Percentiles rank a stretch among this genome's conserved stretches.
Evolutionary conservation across 2,329 filamentous ascomycete species (phyloP).

Genomic region (Sclerotinia trifoliorum): DNA sequence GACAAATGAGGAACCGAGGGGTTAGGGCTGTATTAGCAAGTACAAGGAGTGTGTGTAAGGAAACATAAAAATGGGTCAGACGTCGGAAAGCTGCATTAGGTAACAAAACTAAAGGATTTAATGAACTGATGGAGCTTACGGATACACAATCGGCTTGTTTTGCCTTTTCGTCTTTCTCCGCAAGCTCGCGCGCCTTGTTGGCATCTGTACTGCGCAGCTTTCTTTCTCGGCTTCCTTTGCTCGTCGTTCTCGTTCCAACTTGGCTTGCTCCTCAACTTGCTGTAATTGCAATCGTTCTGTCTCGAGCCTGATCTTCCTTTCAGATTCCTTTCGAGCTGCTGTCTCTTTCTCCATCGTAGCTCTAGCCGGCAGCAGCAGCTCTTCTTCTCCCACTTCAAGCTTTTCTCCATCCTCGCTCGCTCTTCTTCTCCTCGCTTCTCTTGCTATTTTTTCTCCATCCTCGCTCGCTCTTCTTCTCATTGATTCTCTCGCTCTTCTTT

Average conservation of each 20-base stretch:
- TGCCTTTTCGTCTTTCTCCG: constrained; percentile 17
- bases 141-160: constrained; percentile 28
- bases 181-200: constrained; percentile 11
- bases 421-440: background rate
- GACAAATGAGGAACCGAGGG: too few relatives aligned
- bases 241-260: background rate
- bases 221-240: background rate
- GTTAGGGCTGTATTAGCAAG: too few relatives aligned
- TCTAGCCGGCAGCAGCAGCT: background rate
- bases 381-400: constrained; percentile 2
- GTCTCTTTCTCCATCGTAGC: constrained; percentile 8
- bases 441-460: constrained; percentile 2
- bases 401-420: background rate
- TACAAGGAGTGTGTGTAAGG: too few relatives aligned
- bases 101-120: too few relatives aligned
- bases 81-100: too few relatives aligned
- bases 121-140: too few relatives aligned
- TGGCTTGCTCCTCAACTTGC: constrained; percentile 1
- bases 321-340: background rate
- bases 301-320: constrained; percentile 11
- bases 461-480: constrained; percentile 1
- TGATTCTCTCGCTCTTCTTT: background rate
- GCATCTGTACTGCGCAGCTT: background rate
- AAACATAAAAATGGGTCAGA: too few relatives aligned
- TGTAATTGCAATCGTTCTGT: constrained; percentile 9